Conservation (phyloP, 2,329 filamentous ascomycete species). For the Aspergillus melleus region DNA sequence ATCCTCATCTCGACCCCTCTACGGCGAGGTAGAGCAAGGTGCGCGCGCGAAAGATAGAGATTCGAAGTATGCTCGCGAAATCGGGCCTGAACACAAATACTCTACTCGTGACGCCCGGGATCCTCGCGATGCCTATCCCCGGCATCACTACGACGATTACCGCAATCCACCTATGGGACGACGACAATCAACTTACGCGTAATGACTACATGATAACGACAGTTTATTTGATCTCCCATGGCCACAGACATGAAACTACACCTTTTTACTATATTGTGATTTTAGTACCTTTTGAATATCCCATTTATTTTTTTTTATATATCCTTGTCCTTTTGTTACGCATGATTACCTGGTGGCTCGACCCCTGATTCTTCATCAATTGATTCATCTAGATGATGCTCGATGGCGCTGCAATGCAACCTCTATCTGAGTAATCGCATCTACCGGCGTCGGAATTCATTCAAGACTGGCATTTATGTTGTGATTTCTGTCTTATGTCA, state of each 20-base stretch:
- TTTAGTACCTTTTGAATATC: background rate
- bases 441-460: background rate
- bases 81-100: constrained; percentile 24
- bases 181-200: constrained; percentile 30
- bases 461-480: background rate
- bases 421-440: background rate
- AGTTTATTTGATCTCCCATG: constrained; percentile 11
- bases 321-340: constrained; percentile 2
- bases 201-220: constrained; percentile 19
- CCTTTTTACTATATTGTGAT: constrained; percentile 3
- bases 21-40: constrained; percentile 26
- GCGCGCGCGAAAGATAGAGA: constrained; percentile 26
- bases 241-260: background rate
- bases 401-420: background rate
- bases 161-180: constrained; percentile 19
- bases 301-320: constrained; percentile 1
- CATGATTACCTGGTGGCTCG: background rate
- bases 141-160: constrained; percentile 22
- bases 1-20: constrained; percentile 14
- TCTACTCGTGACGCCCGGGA: constrained; percentile 1
- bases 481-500: background rate
- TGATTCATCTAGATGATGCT: background rate
- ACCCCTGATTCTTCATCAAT: background rate
- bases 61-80: constrained; percentile 29
- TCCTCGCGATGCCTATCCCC: constrained; percentile 16